A percentile compares a stretch with the other conserved stretches of the same genome.
Evolutionary conservation across 352 stramenopile genomes (phyloP).

Genomic region (Phytophthora ohioensis): DNA sequence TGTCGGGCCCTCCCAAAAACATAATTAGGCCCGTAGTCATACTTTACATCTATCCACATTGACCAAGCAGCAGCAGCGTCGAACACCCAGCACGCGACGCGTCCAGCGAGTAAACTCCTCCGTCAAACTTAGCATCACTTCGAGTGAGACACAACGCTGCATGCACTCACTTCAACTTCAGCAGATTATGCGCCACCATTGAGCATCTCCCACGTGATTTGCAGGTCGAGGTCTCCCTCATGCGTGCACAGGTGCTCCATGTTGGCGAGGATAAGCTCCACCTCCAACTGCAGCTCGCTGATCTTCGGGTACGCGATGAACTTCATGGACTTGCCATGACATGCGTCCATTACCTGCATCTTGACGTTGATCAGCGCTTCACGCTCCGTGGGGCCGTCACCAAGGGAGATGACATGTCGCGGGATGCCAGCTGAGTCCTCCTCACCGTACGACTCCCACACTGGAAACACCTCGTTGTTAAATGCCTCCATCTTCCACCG

Average conservation of each 20-base stretch:
- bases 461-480: conserved; percentile 84
- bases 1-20: conserved; percentile 33
- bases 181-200: conserved; percentile 52
- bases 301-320: conserved; percentile 91
- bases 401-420: conserved; percentile 83
- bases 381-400: conserved; percentile 85
- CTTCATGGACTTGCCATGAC: conserved; percentile 90
- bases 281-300: conserved; percentile 77
- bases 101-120: background rate
- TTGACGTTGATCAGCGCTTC: conserved; percentile 89
- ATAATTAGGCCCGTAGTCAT: conserved; percentile 33
- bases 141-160: conserved; percentile 4
- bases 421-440: conserved; percentile 56
- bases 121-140: background rate
- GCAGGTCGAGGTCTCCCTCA: conserved; percentile 82
- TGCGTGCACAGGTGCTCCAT: conserved; percentile 84
- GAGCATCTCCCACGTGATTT: conserved; percentile 90
- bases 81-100: conserved; percentile 8
- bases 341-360: conserved; percentile 82
- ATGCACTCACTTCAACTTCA: conserved; percentile 15
- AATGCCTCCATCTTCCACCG: conserved; percentile 93
- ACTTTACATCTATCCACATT: conserved; percentile 60
- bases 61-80: conserved; percentile 27
- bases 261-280: conserved; percentile 84
- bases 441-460: conserved; percentile 78